These are phyloP conservation scores for Chrysanthemum lavandulifolium DNA, from an alignment of 129 eudicot genomes.

Conservation along the genomic window DNA sequence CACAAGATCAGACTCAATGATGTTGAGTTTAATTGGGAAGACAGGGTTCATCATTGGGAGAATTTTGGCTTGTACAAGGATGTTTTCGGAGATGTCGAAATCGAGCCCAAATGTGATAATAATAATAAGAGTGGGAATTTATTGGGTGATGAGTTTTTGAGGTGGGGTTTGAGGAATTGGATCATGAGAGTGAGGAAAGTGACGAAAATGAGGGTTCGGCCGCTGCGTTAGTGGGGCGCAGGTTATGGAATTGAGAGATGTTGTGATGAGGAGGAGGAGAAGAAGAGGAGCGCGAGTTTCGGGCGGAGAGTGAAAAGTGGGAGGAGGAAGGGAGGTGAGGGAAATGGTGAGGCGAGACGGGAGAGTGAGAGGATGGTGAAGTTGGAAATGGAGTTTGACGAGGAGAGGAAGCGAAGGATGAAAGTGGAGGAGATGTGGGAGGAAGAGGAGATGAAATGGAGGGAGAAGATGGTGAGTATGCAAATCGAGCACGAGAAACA, in stretches of 20 bases:
- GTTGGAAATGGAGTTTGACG: conserved; percentile 50
- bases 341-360: conserved; percentile 28
- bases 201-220: conserved; percentile 43
- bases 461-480: conserved; percentile 75
- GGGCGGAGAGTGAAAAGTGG: conserved; percentile 45
- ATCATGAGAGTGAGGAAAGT: conserved; percentile 31
- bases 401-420: conserved; percentile 71
- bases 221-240: conserved; percentile 52
- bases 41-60: conserved; percentile 90
- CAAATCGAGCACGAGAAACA: conserved; percentile 88
- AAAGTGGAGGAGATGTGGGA: conserved; percentile 84
- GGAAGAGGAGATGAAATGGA: conserved; percentile 90
- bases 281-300: conserved; percentile 58
- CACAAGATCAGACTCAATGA: conserved; percentile 61
- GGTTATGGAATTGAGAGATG: conserved; percentile 67
- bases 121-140: not conserved
- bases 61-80: conserved; percentile 79
- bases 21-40: conserved; percentile 71
- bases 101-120: conserved; percentile 31
- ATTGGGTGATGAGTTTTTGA: conserved; percentile 39
- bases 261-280: conserved; percentile 67
- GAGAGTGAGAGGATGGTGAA: conserved; percentile 33
- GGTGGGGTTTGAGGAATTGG: conserved; percentile 37
- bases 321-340: conserved; percentile 31
- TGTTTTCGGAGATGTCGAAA: conserved; percentile 81